These are phyloP conservation scores for Oenanthe sinensis DNA, from an alignment of 129 eudicot species.

Conservation along the genomic window DNA sequence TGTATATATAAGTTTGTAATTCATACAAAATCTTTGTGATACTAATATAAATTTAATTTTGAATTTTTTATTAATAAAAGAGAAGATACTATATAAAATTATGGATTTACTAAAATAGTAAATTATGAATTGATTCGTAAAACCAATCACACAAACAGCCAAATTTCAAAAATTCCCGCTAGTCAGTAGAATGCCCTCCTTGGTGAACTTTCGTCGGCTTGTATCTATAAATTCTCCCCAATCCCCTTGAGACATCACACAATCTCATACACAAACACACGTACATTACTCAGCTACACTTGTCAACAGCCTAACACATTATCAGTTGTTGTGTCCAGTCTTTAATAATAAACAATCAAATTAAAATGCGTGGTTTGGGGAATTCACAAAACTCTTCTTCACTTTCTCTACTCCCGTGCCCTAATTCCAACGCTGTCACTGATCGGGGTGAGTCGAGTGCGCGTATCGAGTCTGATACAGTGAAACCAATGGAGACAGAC, in stretches of 20 bases:
- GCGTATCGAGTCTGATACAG: too few relatives aligned
- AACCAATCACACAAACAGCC: background rate
- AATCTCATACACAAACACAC: background rate
- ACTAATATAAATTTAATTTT: too few relatives aligned
- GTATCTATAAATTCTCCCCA: background rate
- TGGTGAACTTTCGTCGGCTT: background rate
- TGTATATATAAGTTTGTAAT: too few relatives aligned
- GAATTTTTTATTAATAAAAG: too few relatives aligned
- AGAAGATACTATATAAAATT: too few relatives aligned
- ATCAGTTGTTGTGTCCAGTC: background rate
- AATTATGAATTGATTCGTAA: too few relatives aligned
- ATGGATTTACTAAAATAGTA: background rate
- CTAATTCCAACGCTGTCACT: background rate
- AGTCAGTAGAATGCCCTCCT: background rate
- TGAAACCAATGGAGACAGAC: background rate
- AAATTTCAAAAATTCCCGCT: constrained; percentile 4
- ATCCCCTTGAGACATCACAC: background rate
- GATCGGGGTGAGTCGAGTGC: background rate
- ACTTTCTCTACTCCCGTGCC: background rate
- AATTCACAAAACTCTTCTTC: background rate
- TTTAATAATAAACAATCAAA: background rate
- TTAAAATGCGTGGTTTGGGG: background rate
- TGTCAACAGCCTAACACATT: background rate
- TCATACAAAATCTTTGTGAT: too few relatives aligned
- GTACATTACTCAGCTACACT: background rate